Evolutionary conservation across 768 basidiomycete species (phyloP), one percentile per base, ranked within the genome.

Genomic region (Mycena floridula): DNA sequence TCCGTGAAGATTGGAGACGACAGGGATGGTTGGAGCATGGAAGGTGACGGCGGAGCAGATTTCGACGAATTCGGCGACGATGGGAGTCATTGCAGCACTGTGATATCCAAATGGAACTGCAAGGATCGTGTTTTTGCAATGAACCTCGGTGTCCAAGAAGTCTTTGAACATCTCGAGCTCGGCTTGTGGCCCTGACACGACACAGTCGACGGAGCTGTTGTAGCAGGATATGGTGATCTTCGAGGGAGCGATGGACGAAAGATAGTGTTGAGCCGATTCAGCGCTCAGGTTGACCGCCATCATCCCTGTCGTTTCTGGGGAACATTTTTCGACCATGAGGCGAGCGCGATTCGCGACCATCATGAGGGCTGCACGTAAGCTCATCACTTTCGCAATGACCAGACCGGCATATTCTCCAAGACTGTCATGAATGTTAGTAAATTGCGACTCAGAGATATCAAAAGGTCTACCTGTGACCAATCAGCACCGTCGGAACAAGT

Each of bases 371-470:
- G 74, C 76, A 48, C 74, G 63, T 15, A 87, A 60, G 0, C 69
- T 66, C 12, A 89, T 52, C 1, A 84, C 76, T 1, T 68, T 74
- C 0, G 85, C 77, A n/a, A 71, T 62, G 15, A 81, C 79, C 30
- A 88, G 70, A 8, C 82, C 85, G 7, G 78, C 79, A 44, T 85
- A 88, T 64, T 89, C 86, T 30, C 86, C 86, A 15, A 89, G 69
- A 58, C 86, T 89, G 47, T n/a, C 16, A 15, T 37, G 7, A 38
- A 3, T 18, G 7, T 35, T 35, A 30, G 9, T 30, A 30, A 9
- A 9, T 16, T 9, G 9, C 9, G 9, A 16, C 28, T 9, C 28
- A 30, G 16, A 30, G 9, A 9, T 9, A 30, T 16, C 9, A 30
- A 30, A 16, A 30, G 9, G 9, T 70, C 45, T 40, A 86, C 86